Evolutionary conservation across 2,329 filamentous ascomycete genomes (phyloP), one percentile per base, ranked within the genome.

Genomic region (Paecilomyces fulvus): DNA sequence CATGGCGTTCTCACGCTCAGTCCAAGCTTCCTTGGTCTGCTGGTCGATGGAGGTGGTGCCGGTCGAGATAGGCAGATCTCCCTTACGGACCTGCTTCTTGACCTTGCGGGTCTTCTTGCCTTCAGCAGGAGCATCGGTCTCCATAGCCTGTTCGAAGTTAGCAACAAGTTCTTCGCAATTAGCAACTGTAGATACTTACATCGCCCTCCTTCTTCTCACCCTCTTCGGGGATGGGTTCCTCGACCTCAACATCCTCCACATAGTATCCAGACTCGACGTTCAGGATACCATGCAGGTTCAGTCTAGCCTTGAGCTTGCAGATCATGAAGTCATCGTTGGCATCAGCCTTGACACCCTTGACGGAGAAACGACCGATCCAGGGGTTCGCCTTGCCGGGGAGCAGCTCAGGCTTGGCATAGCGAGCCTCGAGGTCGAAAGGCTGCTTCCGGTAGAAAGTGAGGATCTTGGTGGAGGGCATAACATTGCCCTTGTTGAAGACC

Each of bases 371-470:
- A 56, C 94, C 94, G 65, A 99, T 96, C 89, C 92, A 97, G 51
- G 94, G 89, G 72, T 90, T 90, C 60, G 87, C 81, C 81, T 92
- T 95, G 68, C 92, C 91, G 17, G 94, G 94, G 8, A 99, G 85
- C 55, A 82, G 76, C 50, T 95, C 90, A 20, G 92, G 89, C 69
- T 92, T 89, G 61, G 89, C 87, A 72, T 99, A 99, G 66, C 89
- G 87, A 59, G 94, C 94, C 80, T 99, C 94, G 54, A 99, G 83
- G 70, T 96, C 92, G 73, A 97, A 99, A 51, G 91, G 83, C 77
- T 97, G 90, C 81, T 97, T 97, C 66, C 94, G 88, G 83, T 97
- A 99, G 80, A 99, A 99, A 43, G 94, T 99, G 55, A 99, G 85
- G 64, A 99, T 97, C 83, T 99, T 99, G 63, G 94, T 99, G 5